These are phyloP conservation scores for Ricinus communis DNA, from an alignment of 345 rosid species.

Conservation along the genomic window DNA sequence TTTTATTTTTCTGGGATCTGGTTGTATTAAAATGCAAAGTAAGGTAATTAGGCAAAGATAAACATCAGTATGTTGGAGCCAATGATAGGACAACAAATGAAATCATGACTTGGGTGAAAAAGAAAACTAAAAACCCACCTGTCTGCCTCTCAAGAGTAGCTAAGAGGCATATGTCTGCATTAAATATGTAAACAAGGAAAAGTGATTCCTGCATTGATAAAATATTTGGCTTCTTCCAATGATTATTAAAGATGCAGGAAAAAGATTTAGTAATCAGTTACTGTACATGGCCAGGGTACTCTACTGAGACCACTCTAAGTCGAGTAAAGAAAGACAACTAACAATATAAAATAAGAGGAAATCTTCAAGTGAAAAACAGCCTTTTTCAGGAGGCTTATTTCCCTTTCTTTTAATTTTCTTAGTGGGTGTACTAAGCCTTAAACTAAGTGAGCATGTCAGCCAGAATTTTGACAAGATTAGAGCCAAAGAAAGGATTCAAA, in stretches of 20 bases:
- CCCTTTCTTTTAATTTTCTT: conserved; percentile 2
- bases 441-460: conserved; percentile 46
- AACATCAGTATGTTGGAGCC: conserved; percentile 24
- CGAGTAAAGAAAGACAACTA: conserved; percentile 3
- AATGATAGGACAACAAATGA: conserved; percentile 34
- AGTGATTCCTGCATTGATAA: conserved; percentile 7
- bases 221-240: conserved; percentile 1
- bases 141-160: conserved; percentile 40
- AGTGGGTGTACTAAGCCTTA: conserved; percentile 47
- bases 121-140: conserved; percentile 26
- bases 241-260: background rate
- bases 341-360: conserved; percentile 15
- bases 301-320: background rate
- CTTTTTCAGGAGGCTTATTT: conserved; percentile 21
- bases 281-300: too few relatives aligned
- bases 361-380: conserved; percentile 33
- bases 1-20: too few relatives aligned
- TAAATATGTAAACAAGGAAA: conserved; percentile 22
- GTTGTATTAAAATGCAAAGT: too few relatives aligned
- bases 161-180: conserved; percentile 33
- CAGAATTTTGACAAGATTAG: conserved; percentile 37
- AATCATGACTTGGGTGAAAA: conserved; percentile 24
- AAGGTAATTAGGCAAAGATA: conserved; percentile 28
- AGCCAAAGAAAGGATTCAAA: conserved; percentile 26
- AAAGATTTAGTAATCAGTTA: background rate